Conservation (phyloP, 768 basidiomycete genomes). For the Tremella fuciformis region DNA sequence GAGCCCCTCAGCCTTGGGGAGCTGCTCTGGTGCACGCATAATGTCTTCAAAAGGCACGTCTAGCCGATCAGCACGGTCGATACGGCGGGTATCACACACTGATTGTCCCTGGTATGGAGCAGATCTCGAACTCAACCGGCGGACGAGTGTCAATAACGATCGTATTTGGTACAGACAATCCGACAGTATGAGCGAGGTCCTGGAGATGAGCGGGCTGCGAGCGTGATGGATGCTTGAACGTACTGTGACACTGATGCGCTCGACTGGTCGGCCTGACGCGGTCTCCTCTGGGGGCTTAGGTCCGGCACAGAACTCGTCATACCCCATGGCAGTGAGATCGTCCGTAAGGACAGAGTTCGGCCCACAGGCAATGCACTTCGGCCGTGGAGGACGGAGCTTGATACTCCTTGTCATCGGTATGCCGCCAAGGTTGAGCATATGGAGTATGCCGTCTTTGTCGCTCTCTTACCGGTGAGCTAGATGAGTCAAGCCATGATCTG, state of each 20-base stretch:
- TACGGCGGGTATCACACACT: conserved; percentile 57
- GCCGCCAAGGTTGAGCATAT: conserved; percentile 71
- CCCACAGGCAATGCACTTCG: conserved; percentile 75
- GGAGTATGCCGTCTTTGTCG: conserved; percentile 54
- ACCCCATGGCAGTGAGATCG: conserved; percentile 64
- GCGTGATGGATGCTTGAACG: conserved; percentile 52
- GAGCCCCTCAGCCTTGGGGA: conserved; percentile 45
- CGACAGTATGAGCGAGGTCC: conserved; percentile 56
- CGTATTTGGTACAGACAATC: conserved; percentile 22
- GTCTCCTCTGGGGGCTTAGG: conserved; percentile 47
- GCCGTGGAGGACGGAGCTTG: conserved; percentile 70
- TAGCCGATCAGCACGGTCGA: conserved; percentile 46
- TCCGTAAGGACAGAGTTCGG: conserved; percentile 51
- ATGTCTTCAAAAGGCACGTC: conserved; percentile 72
- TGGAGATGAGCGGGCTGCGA: conserved; percentile 36
- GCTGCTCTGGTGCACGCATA: conserved; percentile 59
- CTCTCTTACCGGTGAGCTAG: not conserved
- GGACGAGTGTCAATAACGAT: conserved; percentile 76
- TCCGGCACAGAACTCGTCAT: conserved; percentile 86
- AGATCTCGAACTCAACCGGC: conserved; percentile 77
- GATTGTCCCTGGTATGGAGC: conserved; percentile 67
- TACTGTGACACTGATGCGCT: conserved; percentile 49
- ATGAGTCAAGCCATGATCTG: not conserved
- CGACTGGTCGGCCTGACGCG: conserved; percentile 11
- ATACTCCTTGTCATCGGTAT: conserved; percentile 73